phyloP scores from a whole-genome alignment of 495 filamentous ascomycete genomes.

The Niebla homalea region DNA sequence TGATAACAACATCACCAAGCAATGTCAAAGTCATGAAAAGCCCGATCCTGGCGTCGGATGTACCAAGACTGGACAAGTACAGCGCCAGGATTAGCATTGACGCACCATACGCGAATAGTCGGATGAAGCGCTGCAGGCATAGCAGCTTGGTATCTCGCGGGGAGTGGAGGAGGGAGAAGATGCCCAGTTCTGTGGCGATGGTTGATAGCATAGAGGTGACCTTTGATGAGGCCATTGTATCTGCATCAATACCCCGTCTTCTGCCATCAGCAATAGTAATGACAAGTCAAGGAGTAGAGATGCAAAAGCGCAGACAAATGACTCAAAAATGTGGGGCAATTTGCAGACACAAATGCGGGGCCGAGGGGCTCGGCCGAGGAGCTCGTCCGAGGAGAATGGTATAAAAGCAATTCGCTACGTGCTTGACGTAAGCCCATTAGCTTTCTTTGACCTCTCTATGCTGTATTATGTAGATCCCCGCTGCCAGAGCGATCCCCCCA shows the following conservation, averaged over 20 bases:
- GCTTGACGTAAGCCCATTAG: too few relatives aligned
- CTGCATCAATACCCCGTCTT: too few relatives aligned
- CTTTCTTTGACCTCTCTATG: not conserved
- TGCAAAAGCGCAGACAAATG: too few relatives aligned
- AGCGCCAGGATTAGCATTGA: slow-evolving; percentile 62
- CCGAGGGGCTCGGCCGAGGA: too few relatives aligned
- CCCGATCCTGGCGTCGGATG: slow-evolving; percentile 61
- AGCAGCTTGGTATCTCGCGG: slow-evolving; percentile 57
- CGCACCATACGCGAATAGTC: slow-evolving; percentile 68
- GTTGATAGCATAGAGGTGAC: not conserved
- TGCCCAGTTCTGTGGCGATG: slow-evolving; percentile 21
- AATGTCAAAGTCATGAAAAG: slow-evolving; percentile 82
- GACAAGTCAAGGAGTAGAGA: not conserved
- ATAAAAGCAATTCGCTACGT: too few relatives aligned
- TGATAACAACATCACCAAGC: slow-evolving; percentile 65
- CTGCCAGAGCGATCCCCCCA: too few relatives aligned
- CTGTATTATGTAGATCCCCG: not conserved
- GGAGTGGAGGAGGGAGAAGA: slow-evolving; percentile 37
- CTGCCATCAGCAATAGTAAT: not conserved
- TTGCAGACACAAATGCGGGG: too few relatives aligned
- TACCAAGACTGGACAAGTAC: slow-evolving; percentile 50
- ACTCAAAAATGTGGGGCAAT: too few relatives aligned
- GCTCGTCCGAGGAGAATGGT: too few relatives aligned
- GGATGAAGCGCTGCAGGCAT: slow-evolving; percentile 59
- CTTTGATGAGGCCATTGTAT: not conserved